Percentiles rank a stretch among this genome's conserved stretches.
Conservation (phyloP, 2,329 filamentous ascomycete species). For the Coniochaeta sp. region DNA sequence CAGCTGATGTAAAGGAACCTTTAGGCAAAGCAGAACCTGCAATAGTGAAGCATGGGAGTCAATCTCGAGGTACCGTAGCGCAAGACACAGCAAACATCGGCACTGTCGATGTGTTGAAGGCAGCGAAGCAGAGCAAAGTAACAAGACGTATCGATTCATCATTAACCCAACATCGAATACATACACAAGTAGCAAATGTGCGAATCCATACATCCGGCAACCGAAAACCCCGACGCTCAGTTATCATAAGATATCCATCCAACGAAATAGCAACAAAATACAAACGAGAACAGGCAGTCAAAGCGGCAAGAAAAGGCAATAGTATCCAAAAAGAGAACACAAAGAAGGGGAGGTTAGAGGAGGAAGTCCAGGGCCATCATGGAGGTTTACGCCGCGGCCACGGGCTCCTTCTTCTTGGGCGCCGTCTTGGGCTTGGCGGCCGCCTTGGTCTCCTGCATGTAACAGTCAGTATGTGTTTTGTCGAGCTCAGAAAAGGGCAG, state of each 20-base stretch:
- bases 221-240: neutral
- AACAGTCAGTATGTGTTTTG: neutral
- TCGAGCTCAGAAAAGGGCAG: neutral
- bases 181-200: neutral
- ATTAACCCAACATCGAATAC: neutral
- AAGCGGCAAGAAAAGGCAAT: neutral
- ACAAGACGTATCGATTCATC: neutral
- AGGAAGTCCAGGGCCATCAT: neutral
- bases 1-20: too few species aligned
- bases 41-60: too few species aligned
- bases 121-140: neutral
- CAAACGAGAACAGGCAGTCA: neutral
- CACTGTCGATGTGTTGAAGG: neutral
- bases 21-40: too few species aligned
- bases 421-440: slow-evolving; percentile 19
- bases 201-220: neutral
- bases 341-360: neutral
- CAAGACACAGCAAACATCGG: neutral
- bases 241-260: neutral
- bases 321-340: neutral
- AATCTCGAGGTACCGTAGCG: neutral
- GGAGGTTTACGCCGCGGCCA: slow-evolving; percentile 12
- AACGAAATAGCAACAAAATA: neutral
- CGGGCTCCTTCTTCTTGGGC: slow-evolving; percentile 21
- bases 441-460: neutral